These are phyloP conservation scores for Penicillium psychrofluorescens DNA, from an alignment of 495 filamentous ascomycete species.

Conservation along the genomic window DNA sequence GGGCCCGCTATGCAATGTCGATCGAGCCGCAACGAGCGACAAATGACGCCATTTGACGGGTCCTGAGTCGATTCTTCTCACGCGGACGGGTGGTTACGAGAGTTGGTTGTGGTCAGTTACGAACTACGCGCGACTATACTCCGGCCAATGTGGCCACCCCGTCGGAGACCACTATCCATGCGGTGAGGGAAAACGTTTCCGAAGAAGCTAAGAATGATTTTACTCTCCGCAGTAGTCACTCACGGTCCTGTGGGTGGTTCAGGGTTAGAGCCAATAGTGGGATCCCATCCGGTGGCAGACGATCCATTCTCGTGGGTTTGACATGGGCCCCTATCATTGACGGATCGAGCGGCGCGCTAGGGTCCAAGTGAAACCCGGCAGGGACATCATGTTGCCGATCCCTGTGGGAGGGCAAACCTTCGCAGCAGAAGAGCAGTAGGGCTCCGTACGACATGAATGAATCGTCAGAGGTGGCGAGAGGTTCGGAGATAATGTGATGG, in stretches of 20 bases:
- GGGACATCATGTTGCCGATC: slow-evolving; percentile 26
- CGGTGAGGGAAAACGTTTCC: no score
- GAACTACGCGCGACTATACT: no score
- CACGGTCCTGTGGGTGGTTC: slow-evolving; percentile 5
- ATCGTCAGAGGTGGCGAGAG: no score
- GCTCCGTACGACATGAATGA: no score
- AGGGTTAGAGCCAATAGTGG: slow-evolving; percentile 3
- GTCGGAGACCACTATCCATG: no score
- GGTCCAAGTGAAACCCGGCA: slow-evolving; percentile 21
- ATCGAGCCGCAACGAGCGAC: slow-evolving; percentile 25
- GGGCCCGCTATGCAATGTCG: slow-evolving; percentile 31
- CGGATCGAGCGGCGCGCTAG: slow-evolving; percentile 3
- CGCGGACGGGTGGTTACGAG: neutral
- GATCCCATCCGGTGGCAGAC: slow-evolving; percentile 13
- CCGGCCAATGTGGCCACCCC: no score
- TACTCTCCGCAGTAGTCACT: no score
- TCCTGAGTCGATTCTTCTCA: slow-evolving; percentile 2
- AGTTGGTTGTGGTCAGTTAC: no score
- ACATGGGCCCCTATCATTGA: slow-evolving; percentile 15
- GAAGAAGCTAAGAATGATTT: no score
- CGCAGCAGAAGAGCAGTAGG: no score
- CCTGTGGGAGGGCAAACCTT: neutral
- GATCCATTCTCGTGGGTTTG: slow-evolving; percentile 27
- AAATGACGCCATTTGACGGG: slow-evolving; percentile 18
- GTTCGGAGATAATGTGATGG: neutral